Percentiles rank a stretch among this genome's conserved stretches.
These are phyloP conservation scores for Boletus semigastroideus DNA, from an alignment of 1,284 basidiomycete genomes.

Conservation along the genomic window DNA sequence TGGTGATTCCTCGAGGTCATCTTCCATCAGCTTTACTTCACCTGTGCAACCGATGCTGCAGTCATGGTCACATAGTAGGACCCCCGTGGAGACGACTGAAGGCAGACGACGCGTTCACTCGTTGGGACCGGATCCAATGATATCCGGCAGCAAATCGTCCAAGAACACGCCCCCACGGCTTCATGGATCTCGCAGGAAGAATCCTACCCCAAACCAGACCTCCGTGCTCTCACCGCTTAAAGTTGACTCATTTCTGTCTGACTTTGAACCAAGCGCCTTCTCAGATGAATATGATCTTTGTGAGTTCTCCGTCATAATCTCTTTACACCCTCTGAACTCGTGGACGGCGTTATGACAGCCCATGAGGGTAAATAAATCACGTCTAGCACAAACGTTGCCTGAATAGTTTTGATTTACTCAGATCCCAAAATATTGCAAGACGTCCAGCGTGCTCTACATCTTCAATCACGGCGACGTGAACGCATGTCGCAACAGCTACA, in stretches of 20 bases:
- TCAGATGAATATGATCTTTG: conserved; percentile 74
- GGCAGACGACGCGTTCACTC: conserved; percentile 23
- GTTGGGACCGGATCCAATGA: conserved; percentile 19
- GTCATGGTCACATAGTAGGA: conserved; percentile 15
- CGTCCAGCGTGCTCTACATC: conserved; percentile 65
- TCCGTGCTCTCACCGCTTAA: conserved; percentile 20
- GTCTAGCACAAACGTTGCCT: conserved; percentile 9
- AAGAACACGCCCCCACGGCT: conserved; percentile 17
- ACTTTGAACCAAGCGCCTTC: conserved; percentile 42
- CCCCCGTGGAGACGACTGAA: conserved; percentile 12
- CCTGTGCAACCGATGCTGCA: conserved; percentile 15
- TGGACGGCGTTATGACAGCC: conserved; percentile 38
- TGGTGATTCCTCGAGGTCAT: conserved; percentile 33
- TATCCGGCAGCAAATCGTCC: conserved; percentile 11
- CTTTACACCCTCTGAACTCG: conserved; percentile 16
- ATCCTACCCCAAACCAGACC: conserved; percentile 12
- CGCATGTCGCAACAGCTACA: conserved; percentile 43
- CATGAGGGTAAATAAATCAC: conserved; percentile 56
- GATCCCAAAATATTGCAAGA: conserved; percentile 74
- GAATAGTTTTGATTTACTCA: conserved; percentile 30
- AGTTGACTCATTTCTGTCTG: conserved; percentile 26
- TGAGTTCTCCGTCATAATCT: conserved; percentile 38
- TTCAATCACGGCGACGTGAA: conserved; percentile 70
- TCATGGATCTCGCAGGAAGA: conserved; percentile 20
- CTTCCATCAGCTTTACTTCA: conserved; percentile 26